These are phyloP conservation scores for Monilinia fructicola DNA, from an alignment of 2,329 filamentous ascomycete genomes.

Conservation along the genomic window DNA sequence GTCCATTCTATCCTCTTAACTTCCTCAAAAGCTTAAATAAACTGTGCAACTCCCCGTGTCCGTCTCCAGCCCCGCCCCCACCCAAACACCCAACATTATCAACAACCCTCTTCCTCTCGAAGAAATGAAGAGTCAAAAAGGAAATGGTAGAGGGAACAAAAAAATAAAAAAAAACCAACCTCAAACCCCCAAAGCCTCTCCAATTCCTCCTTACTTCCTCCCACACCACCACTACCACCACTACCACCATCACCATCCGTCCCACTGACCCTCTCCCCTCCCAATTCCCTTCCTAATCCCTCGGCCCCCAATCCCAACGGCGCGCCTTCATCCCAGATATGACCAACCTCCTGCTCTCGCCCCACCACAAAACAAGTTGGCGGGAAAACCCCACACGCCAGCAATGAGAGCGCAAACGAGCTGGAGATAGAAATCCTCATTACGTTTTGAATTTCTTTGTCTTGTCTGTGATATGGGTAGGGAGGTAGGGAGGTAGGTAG, in stretches of 20 bases:
- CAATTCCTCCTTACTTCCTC: conserved; percentile 53
- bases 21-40: too few species aligned
- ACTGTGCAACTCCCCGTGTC: too few species aligned
- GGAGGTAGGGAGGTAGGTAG: not conserved
- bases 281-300: not conserved
- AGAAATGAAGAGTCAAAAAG: not conserved
- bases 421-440: conserved; percentile 5
- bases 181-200: conserved; percentile 59
- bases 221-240: conserved; percentile 43
- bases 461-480: not conserved
- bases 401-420: not conserved
- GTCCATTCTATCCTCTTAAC: too few species aligned
- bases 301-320: too few species aligned
- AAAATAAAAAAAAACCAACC: conserved; percentile 40
- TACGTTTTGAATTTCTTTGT: not conserved
- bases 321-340: not conserved
- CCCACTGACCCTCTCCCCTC: too few species aligned
- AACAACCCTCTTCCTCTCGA: not conserved
- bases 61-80: not conserved
- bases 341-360: not conserved
- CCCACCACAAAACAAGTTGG: conserved; percentile 6
- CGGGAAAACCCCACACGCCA: not conserved
- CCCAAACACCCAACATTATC: too few species aligned
- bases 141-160: not conserved
- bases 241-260: conserved; percentile 12